Percentiles rank a stretch among this genome's conserved stretches.
phyloP scores from a whole-genome alignment of 495 filamentous ascomycete species.

The Aspergillus saccharolyticus region DNA sequence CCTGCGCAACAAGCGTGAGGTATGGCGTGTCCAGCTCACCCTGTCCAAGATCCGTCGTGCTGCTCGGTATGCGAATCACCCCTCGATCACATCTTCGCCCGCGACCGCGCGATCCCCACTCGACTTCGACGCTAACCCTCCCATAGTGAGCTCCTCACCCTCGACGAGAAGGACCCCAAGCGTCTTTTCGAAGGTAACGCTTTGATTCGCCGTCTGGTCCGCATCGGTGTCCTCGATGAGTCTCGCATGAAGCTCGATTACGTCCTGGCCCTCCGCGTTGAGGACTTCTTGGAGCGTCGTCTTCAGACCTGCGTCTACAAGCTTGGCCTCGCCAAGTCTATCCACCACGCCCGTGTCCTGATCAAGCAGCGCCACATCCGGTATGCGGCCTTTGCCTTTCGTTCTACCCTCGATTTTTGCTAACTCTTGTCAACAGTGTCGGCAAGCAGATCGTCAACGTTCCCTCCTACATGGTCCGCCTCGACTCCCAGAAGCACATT shows the following conservation, averaged over 20 bases:
- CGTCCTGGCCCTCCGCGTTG: conserved; percentile 94
- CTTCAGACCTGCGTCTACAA: conserved; percentile 99
- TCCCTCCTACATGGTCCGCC: conserved; percentile 96
- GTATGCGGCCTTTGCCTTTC: conserved; percentile 26
- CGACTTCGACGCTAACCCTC: background rate
- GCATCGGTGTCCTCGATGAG: conserved; percentile 99
- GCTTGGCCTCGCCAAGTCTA: conserved; percentile 98
- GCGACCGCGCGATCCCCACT: background rate
- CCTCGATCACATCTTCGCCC: background rate
- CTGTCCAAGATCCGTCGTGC: conserved; percentile 99
- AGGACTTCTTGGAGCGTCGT: conserved; percentile 99
- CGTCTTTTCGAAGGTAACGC: conserved; percentile 99
- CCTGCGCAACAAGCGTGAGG: conserved; percentile 99
- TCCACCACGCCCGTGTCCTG: conserved; percentile 98
- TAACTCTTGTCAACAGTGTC: conserved; percentile 43
- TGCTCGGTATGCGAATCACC: conserved; percentile 70
- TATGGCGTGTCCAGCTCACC: conserved; percentile 98
- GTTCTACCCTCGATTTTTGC: background rate
- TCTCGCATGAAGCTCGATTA: conserved; percentile 99
- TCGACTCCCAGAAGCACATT: conserved; percentile 99
- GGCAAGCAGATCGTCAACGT: conserved; percentile 99
- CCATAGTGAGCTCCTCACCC: conserved; percentile 92
- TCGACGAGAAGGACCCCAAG: conserved; percentile 99
- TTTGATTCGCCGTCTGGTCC: conserved; percentile 98
- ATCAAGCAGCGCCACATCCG: conserved; percentile 99